Percentiles rank a stretch among this genome's conserved stretches.
These are phyloP conservation scores for Penicillium ucsense DNA, from an alignment of 495 filamentous ascomycete species.

Conservation along the genomic window DNA sequence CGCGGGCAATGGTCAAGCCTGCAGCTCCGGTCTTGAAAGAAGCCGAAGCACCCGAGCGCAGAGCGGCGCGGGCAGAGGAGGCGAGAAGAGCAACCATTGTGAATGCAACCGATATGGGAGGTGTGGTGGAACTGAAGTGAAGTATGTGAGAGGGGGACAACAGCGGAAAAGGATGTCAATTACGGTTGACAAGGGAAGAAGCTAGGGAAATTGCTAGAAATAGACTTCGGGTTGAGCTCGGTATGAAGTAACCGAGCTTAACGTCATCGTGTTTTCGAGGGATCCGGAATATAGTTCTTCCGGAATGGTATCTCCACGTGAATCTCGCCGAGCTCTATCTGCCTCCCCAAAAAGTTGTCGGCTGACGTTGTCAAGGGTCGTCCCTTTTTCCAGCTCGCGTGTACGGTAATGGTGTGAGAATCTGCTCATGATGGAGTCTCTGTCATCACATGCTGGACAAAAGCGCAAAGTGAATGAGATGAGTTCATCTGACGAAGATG, in stretches of 20 bases:
- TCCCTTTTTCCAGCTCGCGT: no score
- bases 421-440: constrained; percentile 23
- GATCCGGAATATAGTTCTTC: constrained; percentile 8
- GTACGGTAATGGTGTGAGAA: neutral
- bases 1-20: constrained; percentile 64
- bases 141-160: neutral
- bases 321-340: constrained; percentile 11
- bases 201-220: constrained; percentile 1
- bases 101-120: neutral
- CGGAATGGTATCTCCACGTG: constrained; percentile 13
- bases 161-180: neutral
- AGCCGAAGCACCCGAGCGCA: constrained; percentile 44
- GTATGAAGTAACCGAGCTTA: constrained; percentile 23
- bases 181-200: constrained; percentile 1
- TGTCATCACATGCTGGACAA: constrained; percentile 24
- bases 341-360: no score
- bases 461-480: constrained; percentile 37
- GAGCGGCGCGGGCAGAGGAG: constrained; percentile 42
- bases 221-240: no score
- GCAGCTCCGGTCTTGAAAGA: constrained; percentile 46
- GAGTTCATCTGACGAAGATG: constrained; percentile 32
- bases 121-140: neutral
- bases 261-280: constrained; percentile 24
- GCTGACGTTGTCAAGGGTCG: no score
- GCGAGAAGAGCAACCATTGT: constrained; percentile 51